phyloP scores from a whole-genome alignment of 352 stramenopile genomes.

The Globisporangium irregulare region DNA sequence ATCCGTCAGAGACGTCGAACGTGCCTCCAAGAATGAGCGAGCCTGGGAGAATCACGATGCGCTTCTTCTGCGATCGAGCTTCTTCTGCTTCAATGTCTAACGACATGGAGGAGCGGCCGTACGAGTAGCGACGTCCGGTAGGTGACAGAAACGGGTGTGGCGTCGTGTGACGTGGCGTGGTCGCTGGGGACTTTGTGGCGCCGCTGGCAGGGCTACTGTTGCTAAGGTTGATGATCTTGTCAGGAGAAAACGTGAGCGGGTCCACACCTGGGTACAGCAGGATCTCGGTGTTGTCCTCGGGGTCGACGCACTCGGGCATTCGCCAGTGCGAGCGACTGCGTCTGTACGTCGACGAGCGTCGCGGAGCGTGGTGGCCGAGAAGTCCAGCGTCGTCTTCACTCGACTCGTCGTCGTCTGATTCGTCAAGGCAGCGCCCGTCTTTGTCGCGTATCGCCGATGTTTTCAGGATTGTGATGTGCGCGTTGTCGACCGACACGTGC shows the following conservation, averaged over 20 bases:
- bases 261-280: conserved; percentile 53
- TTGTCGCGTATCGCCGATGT: conserved; percentile 30
- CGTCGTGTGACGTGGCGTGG: conserved; percentile 4
- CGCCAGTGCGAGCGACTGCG: conserved; percentile 32
- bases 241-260: conserved; percentile 40
- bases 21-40: conserved; percentile 52
- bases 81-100: conserved; percentile 23
- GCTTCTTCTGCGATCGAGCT: conserved; percentile 25
- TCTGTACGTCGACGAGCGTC: conserved; percentile 25
- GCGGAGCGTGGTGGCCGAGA: not conserved
- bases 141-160: conserved; percentile 12
- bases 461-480: conserved; percentile 38
- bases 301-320: conserved; percentile 45
- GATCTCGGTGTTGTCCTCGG: conserved; percentile 39
- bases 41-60: conserved; percentile 45
- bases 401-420: conserved; percentile 35
- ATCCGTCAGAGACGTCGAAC: conserved; percentile 70
- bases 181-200: not conserved
- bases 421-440: conserved; percentile 28
- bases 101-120: conserved; percentile 32
- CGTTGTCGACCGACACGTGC: conserved; percentile 26
- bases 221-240: conserved; percentile 60
- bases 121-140: conserved; percentile 19
- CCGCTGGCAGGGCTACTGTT: not conserved
- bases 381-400: conserved; percentile 21